These are phyloP conservation scores for Leccinum fallax DNA, from an alignment of 1,284 basidiomycete species.

Conservation along the genomic window DNA sequence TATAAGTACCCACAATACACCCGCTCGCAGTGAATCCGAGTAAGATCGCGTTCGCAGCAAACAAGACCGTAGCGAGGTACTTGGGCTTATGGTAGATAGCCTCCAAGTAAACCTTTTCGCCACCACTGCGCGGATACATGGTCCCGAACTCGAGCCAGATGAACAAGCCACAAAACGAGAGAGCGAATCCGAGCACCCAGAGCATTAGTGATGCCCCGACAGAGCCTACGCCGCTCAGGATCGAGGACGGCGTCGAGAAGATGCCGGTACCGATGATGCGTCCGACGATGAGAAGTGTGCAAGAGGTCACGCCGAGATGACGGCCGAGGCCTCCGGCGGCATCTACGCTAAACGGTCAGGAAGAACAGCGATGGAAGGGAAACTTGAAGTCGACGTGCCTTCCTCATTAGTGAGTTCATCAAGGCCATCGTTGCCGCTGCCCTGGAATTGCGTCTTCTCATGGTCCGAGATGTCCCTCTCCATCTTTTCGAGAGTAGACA, in stretches of 20 bases:
- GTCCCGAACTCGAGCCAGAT: constrained; percentile 61
- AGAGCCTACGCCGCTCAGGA: constrained; percentile 50
- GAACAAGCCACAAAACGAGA: constrained; percentile 54
- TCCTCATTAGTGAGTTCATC: constrained; percentile 34
- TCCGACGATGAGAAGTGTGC: constrained; percentile 52
- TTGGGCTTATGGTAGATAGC: constrained; percentile 48
- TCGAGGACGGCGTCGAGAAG: constrained; percentile 63
- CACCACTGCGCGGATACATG: constrained; percentile 55
- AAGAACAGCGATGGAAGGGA: neutral
- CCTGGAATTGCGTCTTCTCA: constrained; percentile 1
- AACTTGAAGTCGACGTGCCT: constrained; percentile 19
- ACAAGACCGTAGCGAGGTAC: constrained; percentile 50
- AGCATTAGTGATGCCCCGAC: constrained; percentile 57
- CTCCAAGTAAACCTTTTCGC: constrained; percentile 59
- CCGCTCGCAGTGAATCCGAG: constrained; percentile 57
- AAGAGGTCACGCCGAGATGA: constrained; percentile 50
- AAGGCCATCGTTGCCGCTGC: constrained; percentile 16
- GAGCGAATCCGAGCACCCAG: constrained; percentile 56
- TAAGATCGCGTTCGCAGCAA: constrained; percentile 50
- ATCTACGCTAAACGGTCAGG: constrained; percentile 35
- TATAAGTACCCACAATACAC: constrained; percentile 49
- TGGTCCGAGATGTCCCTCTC: neutral
- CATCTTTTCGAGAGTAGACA: constrained; percentile 11
- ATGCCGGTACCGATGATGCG: constrained; percentile 63
- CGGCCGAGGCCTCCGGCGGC: constrained; percentile 51